Evolutionary conservation across 2,329 filamentous ascomycete genomes (phyloP).

Genomic region (Trichoderma polysporum): DNA sequence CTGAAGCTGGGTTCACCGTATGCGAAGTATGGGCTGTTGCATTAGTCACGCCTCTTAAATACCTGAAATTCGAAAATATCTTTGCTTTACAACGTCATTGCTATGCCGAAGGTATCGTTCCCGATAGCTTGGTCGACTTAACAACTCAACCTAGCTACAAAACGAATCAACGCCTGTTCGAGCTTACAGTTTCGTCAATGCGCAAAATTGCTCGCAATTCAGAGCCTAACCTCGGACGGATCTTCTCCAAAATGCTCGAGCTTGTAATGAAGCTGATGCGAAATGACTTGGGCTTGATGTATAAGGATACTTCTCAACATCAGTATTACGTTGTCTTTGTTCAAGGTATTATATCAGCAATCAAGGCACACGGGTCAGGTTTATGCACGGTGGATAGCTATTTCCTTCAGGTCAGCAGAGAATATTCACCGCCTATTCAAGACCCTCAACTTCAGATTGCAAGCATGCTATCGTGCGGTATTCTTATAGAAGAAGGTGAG

Average conservation of each 20-base stretch:
- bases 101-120: conserved; percentile 45
- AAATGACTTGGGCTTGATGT: conserved; percentile 45
- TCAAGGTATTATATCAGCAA: conserved; percentile 51
- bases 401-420: conserved; percentile 56
- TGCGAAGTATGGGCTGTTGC: conserved; percentile 54
- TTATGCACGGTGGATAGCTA: conserved; percentile 55
- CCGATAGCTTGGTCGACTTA: conserved; percentile 39
- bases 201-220: conserved; percentile 46
- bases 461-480: conserved; percentile 55
- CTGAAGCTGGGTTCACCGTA: conserved; percentile 45
- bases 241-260: conserved; percentile 44
- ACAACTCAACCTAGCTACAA: conserved; percentile 47
- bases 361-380: conserved; percentile 54
- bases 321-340: conserved; percentile 51
- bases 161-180: conserved; percentile 50
- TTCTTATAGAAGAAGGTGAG: conserved; percentile 55
- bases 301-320: conserved; percentile 43
- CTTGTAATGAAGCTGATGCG: conserved; percentile 56
- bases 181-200: conserved; percentile 51
- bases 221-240: conserved; percentile 36
- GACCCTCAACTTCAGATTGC: conserved; percentile 59
- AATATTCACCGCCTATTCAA: conserved; percentile 55
- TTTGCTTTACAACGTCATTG: conserved; percentile 48
- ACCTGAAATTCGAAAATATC: conserved; percentile 49
- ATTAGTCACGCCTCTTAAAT: conserved; percentile 50